Conservation (phyloP, 768 basidiomycete genomes). For the Pholiota conissans region DNA sequence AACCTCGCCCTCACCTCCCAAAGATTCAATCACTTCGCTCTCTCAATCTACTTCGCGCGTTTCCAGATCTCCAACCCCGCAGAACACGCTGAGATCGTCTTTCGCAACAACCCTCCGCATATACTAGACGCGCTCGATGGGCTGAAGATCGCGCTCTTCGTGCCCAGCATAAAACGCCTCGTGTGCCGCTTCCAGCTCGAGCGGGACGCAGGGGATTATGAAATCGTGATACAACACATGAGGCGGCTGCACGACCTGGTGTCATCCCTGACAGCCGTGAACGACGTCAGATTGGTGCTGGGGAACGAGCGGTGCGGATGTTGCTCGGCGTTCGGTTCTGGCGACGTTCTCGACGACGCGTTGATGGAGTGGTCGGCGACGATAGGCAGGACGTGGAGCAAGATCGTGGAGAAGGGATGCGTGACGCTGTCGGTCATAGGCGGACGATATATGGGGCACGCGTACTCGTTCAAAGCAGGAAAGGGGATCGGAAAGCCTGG, state of each 20-base stretch:
- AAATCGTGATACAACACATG: slow-evolving; percentile 12
- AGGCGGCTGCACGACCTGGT: slow-evolving; percentile 15
- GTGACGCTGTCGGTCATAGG: slow-evolving; percentile 14
- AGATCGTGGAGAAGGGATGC: slow-evolving; percentile 18
- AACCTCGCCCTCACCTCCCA: slow-evolving; percentile 15
- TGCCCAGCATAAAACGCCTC: slow-evolving; percentile 14
- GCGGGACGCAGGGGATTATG: slow-evolving; percentile 13
- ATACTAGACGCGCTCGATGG: slow-evolving; percentile 17
- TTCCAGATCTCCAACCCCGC: slow-evolving; percentile 17
- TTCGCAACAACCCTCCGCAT: slow-evolving; percentile 7
- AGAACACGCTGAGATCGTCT: slow-evolving; percentile 13
- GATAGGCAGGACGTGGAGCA: slow-evolving; percentile 18
- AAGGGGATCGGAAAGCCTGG: not conserved
- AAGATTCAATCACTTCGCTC: slow-evolving; percentile 17
- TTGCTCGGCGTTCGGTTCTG: slow-evolving; percentile 16
- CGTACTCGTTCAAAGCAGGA: slow-evolving; percentile 17
- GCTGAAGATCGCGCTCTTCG: slow-evolving; percentile 16
- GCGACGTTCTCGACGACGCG: slow-evolving; percentile 13
- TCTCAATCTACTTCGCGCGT: slow-evolving; percentile 17
- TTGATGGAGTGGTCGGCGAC: slow-evolving; percentile 21
- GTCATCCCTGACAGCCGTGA: slow-evolving; percentile 8
- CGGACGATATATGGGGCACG: slow-evolving; percentile 21
- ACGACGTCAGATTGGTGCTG: slow-evolving; percentile 15
- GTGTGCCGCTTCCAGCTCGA: slow-evolving; percentile 17
- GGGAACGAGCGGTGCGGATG: slow-evolving; percentile 20